Percentiles rank a stretch among this genome's conserved stretches.
Evolutionary conservation across 2,329 filamentous ascomycete genomes (phyloP).

Genomic region (Ophiostoma piceae): DNA sequence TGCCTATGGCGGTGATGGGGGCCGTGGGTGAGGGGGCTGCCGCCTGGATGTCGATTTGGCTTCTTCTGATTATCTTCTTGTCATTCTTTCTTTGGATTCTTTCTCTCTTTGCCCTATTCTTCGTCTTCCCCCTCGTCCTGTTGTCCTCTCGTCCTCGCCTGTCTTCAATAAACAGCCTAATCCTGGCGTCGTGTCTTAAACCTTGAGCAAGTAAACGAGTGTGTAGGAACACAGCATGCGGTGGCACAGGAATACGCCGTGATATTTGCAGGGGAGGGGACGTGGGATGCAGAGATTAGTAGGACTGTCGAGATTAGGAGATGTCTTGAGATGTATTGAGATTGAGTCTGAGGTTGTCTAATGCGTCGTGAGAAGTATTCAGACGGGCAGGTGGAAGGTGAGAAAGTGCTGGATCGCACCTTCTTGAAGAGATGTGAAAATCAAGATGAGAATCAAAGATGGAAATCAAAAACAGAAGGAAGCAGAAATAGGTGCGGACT

Average conservation of each 20-base stretch:
- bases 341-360: background rate
- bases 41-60: background rate
- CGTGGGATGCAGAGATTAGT: background rate
- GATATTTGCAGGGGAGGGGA: background rate
- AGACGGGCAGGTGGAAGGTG: background rate
- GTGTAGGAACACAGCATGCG: conserved; percentile 8
- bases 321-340: background rate
- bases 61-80: background rate
- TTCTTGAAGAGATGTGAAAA: background rate
- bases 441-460: background rate
- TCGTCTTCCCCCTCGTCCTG: background rate
- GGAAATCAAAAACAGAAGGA: background rate
- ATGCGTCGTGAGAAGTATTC: background rate
- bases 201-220: conserved; percentile 22
- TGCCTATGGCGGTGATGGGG: background rate
- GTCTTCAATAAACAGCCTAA: conserved; percentile 8
- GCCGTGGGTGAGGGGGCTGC: background rate
- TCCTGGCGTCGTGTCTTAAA: conserved; percentile 19
- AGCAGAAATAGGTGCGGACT: background rate
- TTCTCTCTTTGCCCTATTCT: background rate
- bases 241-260: background rate
- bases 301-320: background rate
- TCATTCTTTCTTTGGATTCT: background rate
- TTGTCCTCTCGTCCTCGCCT: background rate
- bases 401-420: background rate